Conservation (phyloP, 176 grass and related monocot genomes). For the Puya raimondii region DNA sequence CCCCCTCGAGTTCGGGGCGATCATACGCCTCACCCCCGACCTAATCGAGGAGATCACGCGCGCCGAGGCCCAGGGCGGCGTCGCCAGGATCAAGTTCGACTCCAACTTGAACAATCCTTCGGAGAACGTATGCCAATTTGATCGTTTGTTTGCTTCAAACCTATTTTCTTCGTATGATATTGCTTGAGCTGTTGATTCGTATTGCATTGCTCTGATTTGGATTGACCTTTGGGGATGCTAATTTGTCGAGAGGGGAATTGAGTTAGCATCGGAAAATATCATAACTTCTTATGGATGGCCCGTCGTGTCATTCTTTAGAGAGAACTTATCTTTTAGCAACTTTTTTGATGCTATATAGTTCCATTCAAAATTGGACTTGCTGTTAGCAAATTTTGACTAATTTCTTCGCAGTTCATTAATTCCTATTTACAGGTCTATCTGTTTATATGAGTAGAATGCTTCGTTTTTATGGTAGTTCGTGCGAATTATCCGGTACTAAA, state of each 20-base stretch:
- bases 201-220: slow-evolving; percentile 4
- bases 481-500: no score
- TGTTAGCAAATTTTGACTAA: no score
- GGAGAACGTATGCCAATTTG: slow-evolving; percentile 62
- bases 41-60: slow-evolving; percentile 93
- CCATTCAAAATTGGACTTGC: no score
- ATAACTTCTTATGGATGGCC: background rate
- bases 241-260: background rate
- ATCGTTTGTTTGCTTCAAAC: background rate
- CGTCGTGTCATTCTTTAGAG: background rate
- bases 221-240: background rate
- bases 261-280: background rate
- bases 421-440: no score
- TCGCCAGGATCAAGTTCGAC: slow-evolving; percentile 84
- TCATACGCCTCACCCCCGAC: slow-evolving; percentile 76
- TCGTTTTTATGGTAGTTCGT: no score
- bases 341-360: no score
- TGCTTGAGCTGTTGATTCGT: slow-evolving; percentile 5
- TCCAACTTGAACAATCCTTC: slow-evolving; percentile 42
- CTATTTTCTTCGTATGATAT: slow-evolving; percentile 17
- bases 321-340: no score
- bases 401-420: no score
- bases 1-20: slow-evolving; percentile 57
- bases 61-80: slow-evolving; percentile 64
- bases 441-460: no score